A percentile compares a stretch with the other conserved stretches of the same genome.
Conservation (phyloP, 352 stramenopile species). For the Globisporangium apiculatum region DNA sequence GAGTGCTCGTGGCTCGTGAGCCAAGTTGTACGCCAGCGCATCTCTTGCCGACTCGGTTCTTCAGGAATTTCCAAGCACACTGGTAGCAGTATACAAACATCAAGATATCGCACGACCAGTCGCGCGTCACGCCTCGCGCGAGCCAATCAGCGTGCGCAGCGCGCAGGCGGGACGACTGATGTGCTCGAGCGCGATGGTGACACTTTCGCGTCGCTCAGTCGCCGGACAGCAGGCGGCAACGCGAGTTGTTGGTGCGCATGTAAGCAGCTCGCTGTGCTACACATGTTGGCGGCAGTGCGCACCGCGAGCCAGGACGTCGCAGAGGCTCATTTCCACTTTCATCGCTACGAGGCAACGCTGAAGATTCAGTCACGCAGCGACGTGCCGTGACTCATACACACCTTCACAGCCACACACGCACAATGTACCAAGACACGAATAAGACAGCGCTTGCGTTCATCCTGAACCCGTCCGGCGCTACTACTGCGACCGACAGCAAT, state of each 20-base stretch:
- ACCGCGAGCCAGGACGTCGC: too few relatives aligned
- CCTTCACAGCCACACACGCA: not conserved
- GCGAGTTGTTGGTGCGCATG: not conserved
- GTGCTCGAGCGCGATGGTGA: not conserved
- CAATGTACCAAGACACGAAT: slow-evolving; percentile 34
- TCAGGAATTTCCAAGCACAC: not conserved
- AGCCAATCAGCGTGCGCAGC: slow-evolving; percentile 4
- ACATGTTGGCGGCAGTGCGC: too few relatives aligned
- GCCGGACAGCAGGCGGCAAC: not conserved
- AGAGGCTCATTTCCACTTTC: not conserved
- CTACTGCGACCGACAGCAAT: slow-evolving; percentile 8
- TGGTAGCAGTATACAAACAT: not conserved
- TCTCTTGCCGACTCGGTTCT: too few relatives aligned
- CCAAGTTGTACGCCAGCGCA: too few relatives aligned
- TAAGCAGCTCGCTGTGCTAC: not conserved
- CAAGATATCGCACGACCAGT: not conserved
- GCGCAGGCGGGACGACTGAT: not conserved
- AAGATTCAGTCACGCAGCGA: too few relatives aligned
- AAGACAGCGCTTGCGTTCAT: slow-evolving; percentile 69
- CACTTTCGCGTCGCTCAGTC: not conserved
- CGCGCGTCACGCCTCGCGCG: slow-evolving; percentile 1
- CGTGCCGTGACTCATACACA: not conserved
- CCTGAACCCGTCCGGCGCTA: slow-evolving; percentile 40
- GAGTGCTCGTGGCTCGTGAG: too few relatives aligned
- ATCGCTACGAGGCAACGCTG: slow-evolving; percentile 1